Percentiles rank a stretch among this genome's conserved stretches.
Evolutionary conservation across 257 asterid species (phyloP).

Genomic region (Verbascum thapsus): DNA sequence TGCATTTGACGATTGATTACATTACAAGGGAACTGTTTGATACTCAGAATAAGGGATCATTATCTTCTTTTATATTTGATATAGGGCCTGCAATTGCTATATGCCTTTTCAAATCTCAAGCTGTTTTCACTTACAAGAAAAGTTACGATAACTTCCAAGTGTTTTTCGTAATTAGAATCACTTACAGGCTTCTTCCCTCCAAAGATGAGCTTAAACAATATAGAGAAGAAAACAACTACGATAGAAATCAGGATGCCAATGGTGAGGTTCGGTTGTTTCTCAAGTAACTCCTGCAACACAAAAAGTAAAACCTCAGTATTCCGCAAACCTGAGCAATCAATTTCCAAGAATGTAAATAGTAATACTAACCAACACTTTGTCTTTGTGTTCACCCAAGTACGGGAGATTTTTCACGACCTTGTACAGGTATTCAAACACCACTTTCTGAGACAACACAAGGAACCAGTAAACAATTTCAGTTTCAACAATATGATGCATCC

Average conservation of each 20-base stretch:
- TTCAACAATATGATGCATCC: not conserved
- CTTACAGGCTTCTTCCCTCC: conserved; percentile 90
- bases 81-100: no score
- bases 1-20: conserved; percentile 20
- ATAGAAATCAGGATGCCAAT: conserved; percentile 60
- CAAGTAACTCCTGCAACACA: conserved; percentile 65
- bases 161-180: not conserved
- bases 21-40: no score
- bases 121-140: no score
- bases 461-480: conserved; percentile 3
- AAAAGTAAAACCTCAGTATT: not conserved
- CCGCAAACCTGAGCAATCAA: not conserved
- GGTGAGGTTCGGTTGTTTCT: conserved; percentile 75
- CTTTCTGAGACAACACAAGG: conserved; percentile 63
- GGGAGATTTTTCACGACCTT: conserved; percentile 85
- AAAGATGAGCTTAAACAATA: conserved; percentile 64
- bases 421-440: conserved; percentile 75
- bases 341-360: not conserved
- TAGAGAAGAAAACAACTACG: conserved; percentile 53
- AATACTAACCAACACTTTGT: conserved; percentile 71
- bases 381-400: conserved; percentile 76
- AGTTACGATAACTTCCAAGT: no score
- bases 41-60: no score
- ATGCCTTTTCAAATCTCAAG: no score
- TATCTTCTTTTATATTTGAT: no score